phyloP scores from a whole-genome alignment of 768 basidiomycete genomes.

The Tricholoma sp. region DNA sequence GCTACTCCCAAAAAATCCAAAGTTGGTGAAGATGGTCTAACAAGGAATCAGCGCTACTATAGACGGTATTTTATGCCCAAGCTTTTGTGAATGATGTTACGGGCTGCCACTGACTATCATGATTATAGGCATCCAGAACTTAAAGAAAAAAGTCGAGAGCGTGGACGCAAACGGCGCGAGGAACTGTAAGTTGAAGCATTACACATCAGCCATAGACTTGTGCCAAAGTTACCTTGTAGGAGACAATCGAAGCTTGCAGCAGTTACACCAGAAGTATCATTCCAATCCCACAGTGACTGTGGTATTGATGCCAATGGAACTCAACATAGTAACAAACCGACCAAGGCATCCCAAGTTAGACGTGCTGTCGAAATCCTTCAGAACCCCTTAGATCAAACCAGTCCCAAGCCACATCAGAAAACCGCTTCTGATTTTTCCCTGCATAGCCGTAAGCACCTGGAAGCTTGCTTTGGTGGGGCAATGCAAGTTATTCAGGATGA shows the following conservation, averaged over 20 bases:
- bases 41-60: slow-evolving; percentile 3
- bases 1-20: not conserved
- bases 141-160: slow-evolving; percentile 1
- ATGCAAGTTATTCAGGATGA: not conserved
- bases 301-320: not conserved
- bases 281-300: not conserved
- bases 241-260: not conserved
- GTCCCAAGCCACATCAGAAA: not conserved
- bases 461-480: not conserved
- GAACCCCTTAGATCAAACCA: not conserved
- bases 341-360: not conserved
- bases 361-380: not conserved
- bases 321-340: not conserved
- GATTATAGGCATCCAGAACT: slow-evolving; percentile 1
- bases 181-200: slow-evolving; percentile 2
- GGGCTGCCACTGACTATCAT: not conserved
- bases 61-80: not conserved
- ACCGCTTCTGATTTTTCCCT: not conserved
- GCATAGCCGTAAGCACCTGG: not conserved
- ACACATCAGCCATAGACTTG: not conserved
- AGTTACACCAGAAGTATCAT: not conserved
- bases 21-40: slow-evolving; percentile 3
- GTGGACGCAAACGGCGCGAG: not conserved
- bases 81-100: not conserved
- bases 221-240: not conserved